Percentiles rank a stretch among this genome's conserved stretches.
phyloP scores from a whole-genome alignment of 2,329 filamentous ascomycete species.

The Alternaria novae-zelandiae region DNA sequence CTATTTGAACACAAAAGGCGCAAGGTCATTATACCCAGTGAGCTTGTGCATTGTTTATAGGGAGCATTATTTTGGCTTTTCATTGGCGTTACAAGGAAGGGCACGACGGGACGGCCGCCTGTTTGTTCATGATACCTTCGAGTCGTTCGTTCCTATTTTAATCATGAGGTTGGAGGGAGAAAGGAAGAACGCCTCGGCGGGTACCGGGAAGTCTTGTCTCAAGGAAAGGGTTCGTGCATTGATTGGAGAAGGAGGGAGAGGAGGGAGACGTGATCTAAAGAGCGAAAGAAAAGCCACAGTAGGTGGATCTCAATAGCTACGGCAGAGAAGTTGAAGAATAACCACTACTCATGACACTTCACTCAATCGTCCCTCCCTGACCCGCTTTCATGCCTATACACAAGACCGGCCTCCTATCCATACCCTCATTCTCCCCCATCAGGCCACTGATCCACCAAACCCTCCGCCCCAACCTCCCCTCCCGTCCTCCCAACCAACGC shows the following conservation, averaged over 20 bases:
- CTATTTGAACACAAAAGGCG: conserved; percentile 10
- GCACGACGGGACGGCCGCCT: conserved; percentile 2
- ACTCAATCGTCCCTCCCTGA: background rate
- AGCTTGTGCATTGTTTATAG: conserved; percentile 3
- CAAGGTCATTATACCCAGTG: conserved; percentile 14
- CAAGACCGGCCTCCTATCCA: background rate
- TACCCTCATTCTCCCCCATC: conserved; percentile 14
- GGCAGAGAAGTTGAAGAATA: background rate
- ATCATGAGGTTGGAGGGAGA: background rate
- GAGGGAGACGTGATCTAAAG: background rate
- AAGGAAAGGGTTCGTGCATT: background rate
- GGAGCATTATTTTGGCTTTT: background rate
- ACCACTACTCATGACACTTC: background rate
- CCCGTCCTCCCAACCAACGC: conserved; percentile 26
- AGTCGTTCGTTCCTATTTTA: conserved; percentile 6
- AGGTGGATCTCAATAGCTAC: background rate
- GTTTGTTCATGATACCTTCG: conserved; percentile 12
- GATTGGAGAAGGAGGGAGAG: background rate
- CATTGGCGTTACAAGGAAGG: background rate
- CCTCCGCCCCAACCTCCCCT: conserved; percentile 18
- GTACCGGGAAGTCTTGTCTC: background rate
- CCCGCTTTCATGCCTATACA: background rate
- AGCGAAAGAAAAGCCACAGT: background rate
- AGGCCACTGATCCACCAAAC: conserved; percentile 39
- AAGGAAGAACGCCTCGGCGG: background rate